Conservation (phyloP, 495 filamentous ascomycete genomes). For the Podospora sp. region DNA sequence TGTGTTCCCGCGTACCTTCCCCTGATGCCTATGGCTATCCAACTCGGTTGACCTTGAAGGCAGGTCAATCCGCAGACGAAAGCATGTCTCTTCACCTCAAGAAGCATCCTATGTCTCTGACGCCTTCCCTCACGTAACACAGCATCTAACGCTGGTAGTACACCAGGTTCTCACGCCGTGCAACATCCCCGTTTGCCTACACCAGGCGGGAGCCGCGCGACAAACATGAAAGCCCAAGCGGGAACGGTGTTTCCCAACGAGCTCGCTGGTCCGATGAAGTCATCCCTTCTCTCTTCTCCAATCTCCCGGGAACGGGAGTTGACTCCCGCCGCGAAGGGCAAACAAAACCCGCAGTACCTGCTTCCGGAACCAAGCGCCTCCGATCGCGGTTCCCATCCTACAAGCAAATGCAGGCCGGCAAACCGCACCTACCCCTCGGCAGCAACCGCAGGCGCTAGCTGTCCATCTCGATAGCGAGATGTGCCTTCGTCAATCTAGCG, state of each 20-base stretch:
- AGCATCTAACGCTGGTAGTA: neutral
- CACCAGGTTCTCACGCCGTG: neutral
- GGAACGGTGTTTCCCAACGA: neutral
- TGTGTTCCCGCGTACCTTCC: too few relatives aligned
- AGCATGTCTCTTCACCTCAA: neutral
- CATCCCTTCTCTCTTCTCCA: neutral
- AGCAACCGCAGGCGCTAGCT: neutral
- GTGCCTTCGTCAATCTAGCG: neutral
- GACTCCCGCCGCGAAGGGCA: neutral
- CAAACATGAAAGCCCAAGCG: neutral
- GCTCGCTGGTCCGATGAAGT: neutral
- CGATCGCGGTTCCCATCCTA: neutral
- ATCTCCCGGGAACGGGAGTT: too few relatives aligned
- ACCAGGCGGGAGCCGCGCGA: neutral
- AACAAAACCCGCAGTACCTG: neutral
- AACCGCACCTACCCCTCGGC: neutral
- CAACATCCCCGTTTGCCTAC: neutral
- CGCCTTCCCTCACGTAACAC: neutral
- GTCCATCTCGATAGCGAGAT: neutral
- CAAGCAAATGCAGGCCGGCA: neutral
- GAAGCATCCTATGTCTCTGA: neutral
- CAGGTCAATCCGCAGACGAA: too few relatives aligned
- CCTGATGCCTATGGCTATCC: too few relatives aligned
- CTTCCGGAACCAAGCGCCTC: neutral
- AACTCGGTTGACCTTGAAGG: too few relatives aligned